Conservation (phyloP, 2,329 filamentous ascomycete genomes). For the Ascocoryne sarcoides region DNA sequence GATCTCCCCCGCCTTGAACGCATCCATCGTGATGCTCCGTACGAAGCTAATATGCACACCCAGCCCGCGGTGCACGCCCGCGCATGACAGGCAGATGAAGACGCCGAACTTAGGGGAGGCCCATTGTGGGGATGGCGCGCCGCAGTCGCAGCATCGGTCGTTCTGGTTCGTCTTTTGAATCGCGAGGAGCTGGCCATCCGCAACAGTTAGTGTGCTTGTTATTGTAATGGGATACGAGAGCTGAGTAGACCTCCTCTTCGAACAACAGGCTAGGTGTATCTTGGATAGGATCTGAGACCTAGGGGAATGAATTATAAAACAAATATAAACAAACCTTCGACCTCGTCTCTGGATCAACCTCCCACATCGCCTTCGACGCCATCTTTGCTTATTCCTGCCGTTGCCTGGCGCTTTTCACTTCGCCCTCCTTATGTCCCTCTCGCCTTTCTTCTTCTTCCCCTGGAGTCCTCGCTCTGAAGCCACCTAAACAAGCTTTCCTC, state of each 20-base stretch:
- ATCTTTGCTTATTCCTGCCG: too few species aligned
- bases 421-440: too few species aligned
- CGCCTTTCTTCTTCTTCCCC: too few species aligned
- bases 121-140: constrained; percentile 95
- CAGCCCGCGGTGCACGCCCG: constrained; percentile 85
- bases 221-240: not conserved
- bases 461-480: too few species aligned
- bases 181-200: constrained; percentile 76
- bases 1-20: constrained; percentile 89
- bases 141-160: constrained; percentile 88
- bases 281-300: too few species aligned
- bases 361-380: constrained; percentile 94
- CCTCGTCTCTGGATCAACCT: constrained; percentile 94
- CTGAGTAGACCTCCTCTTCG: too few species aligned
- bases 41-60: constrained; percentile 99
- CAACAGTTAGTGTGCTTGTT: constrained; percentile 4
- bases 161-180: constrained; percentile 89
- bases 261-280: too few species aligned
- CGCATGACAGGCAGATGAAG: constrained; percentile 96
- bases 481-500: too few species aligned
- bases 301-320: too few species aligned
- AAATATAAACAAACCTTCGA: constrained; percentile 65
- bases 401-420: too few species aligned
- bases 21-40: constrained; percentile 95
- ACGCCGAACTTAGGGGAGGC: constrained; percentile 94